A percentile compares a stretch with the other conserved stretches of the same genome.
Conservation (phyloP, 2,329 filamentous ascomycete species). For the Cercospora zeina region DNA sequence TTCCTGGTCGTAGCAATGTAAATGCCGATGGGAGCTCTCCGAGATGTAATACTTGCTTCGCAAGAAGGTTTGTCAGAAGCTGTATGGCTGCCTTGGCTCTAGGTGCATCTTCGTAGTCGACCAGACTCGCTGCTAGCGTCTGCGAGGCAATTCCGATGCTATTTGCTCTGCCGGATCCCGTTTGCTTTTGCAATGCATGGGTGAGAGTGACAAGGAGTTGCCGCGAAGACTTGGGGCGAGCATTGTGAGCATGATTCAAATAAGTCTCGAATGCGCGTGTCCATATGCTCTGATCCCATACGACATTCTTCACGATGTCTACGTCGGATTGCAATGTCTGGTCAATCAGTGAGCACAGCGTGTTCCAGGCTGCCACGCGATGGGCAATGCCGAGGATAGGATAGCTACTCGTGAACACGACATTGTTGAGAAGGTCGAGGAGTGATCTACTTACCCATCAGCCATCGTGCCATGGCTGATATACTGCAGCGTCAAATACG, state of each 20-base stretch:
- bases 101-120: slow-evolving; percentile 22
- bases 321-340: slow-evolving; percentile 40
- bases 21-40: slow-evolving; percentile 16
- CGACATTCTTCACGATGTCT: slow-evolving; percentile 31
- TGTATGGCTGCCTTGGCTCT: slow-evolving; percentile 28
- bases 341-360: slow-evolving; percentile 49
- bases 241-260: slow-evolving; percentile 46
- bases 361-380: slow-evolving; percentile 51
- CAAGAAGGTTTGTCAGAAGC: slow-evolving; percentile 26
- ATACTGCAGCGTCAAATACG: neutral
- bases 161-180: neutral
- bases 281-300: slow-evolving; percentile 45
- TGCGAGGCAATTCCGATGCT: neutral
- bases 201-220: slow-evolving; percentile 49
- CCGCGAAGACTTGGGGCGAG: slow-evolving; percentile 51
- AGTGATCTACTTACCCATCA: slow-evolving; percentile 35
- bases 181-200: slow-evolving; percentile 39
- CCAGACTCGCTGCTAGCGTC: slow-evolving; percentile 15
- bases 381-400: slow-evolving; percentile 39
- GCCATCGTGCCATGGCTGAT: slow-evolving; percentile 18
- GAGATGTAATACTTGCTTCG: slow-evolving; percentile 25
- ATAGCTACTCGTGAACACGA: slow-evolving; percentile 28
- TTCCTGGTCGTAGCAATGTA: neutral
- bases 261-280: slow-evolving; percentile 44
- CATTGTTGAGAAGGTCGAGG: slow-evolving; percentile 24